Conservation (phyloP, 2,329 filamentous ascomycete species). For the Harringtonia aguacate region DNA sequence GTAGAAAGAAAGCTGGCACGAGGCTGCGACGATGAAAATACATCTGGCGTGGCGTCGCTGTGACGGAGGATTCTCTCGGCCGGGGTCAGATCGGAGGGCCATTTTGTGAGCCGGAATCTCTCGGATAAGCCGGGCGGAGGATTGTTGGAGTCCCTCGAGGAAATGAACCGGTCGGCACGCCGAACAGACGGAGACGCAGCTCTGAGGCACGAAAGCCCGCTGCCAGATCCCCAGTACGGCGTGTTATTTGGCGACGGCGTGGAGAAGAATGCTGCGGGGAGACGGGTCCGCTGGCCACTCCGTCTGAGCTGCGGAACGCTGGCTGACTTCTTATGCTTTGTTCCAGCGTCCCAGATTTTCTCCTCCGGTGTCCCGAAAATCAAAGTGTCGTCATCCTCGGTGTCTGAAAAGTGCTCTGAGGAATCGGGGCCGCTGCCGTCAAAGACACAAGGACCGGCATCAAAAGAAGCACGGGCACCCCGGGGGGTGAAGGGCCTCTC, state of each 20-base stretch:
- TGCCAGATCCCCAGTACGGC: constrained; percentile 14
- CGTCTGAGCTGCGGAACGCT: not conserved
- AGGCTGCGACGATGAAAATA: constrained; percentile 27
- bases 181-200: constrained; percentile 11
- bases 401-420: not conserved
- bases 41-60: constrained; percentile 27
- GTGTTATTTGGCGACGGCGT: constrained; percentile 2
- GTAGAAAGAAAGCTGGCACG: constrained; percentile 15
- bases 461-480: not conserved
- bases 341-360: not conserved
- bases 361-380: not conserved
- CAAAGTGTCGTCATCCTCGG: not conserved
- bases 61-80: constrained; percentile 34
- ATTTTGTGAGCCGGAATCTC: constrained; percentile 34
- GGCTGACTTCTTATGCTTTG: not conserved
- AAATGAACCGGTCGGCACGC: constrained; percentile 39
- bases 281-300: not conserved
- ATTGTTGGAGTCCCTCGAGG: constrained; percentile 22
- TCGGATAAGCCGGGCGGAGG: constrained; percentile 24
- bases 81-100: constrained; percentile 27
- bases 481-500: not conserved
- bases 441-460: constrained; percentile 2
- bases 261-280: constrained; percentile 7
- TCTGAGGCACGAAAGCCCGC: constrained; percentile 6
- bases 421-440: constrained; percentile 7